Evolutionary conservation across 2,329 filamentous ascomycete genomes (phyloP).

Genomic region (Pseudophaeomoniella oleicola): DNA sequence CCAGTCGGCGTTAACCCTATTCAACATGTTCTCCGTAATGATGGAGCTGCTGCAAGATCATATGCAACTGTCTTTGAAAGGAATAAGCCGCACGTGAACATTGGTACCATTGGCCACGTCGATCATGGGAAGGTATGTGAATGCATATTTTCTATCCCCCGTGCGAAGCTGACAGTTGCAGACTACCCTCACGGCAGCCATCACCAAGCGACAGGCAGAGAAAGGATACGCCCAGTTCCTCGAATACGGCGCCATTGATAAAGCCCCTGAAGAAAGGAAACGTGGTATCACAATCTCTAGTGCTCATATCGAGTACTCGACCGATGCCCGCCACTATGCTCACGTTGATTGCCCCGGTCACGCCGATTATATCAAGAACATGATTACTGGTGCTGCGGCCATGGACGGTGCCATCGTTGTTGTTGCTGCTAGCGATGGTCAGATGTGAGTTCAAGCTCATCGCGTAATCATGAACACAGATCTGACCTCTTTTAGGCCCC

Average conservation of each 20-base stretch:
- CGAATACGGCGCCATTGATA: constrained; percentile 96
- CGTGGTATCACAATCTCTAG: constrained; percentile 99
- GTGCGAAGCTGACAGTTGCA: constrained; percentile 24
- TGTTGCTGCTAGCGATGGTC: constrained; percentile 92
- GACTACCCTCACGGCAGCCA: constrained; percentile 96
- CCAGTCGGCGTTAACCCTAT: constrained; percentile 60
- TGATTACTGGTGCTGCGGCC: constrained; percentile 98
- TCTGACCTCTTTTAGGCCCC: constrained; percentile 43
- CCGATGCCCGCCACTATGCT: constrained; percentile 88
- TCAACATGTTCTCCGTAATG: constrained; percentile 38
- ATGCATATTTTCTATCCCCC: constrained; percentile 2
- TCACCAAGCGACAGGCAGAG: constrained; percentile 93
- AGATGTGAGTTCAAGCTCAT: constrained; percentile 51
- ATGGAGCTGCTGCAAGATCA: constrained; percentile 32
- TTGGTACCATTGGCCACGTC: constrained; percentile 98
- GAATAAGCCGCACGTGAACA: constrained; percentile 95
- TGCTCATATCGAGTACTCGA: constrained; percentile 96
- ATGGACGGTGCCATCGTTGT: constrained; percentile 99
- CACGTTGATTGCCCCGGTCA: constrained; percentile 99
- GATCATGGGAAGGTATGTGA: constrained; percentile 87
- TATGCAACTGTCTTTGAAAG: constrained; percentile 62
- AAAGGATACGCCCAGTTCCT: constrained; percentile 91
- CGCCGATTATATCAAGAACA: constrained; percentile 99
- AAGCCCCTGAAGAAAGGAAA: constrained; percentile 97
- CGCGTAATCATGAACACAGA: background rate